Evolutionary conservation across 2,329 filamentous ascomycete genomes (phyloP), one percentile per base, ranked within the genome.

Genomic region (Fusarium sp.): DNA sequence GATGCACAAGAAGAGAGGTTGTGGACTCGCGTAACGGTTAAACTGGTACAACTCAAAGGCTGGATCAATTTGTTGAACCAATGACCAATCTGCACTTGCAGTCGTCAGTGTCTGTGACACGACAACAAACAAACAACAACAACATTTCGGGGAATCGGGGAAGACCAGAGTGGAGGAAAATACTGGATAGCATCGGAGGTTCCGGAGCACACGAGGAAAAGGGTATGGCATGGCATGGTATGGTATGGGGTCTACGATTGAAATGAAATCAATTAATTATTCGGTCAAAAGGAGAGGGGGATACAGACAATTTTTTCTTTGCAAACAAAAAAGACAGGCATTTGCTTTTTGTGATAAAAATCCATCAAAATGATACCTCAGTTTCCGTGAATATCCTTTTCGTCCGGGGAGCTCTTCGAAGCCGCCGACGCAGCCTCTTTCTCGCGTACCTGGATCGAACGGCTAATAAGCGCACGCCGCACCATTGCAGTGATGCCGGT

Each of bases 21-120:
- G 27, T 52, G 59, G 66, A 54, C 16, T 27, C 22, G 31, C 29
- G 62, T 67, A 61, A 61, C 62, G 45, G 58, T 29, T 52, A 6
- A 52, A 52, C 24, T 29, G 47, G 47, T 52, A 52, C 47, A 52
- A 52, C 47, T 52, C 18, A 29, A 66, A 59, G 50, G 37, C 71
- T 69, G 71, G 71, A 35, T 72, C 71, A 38, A 50, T 45, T 54
- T 66, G 61, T 52, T 62, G 35, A 59, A 62, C 50, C 61, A 64
- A 47, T 61, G 38, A 42, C 37, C 40, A 63, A 31, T 20, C 62
- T 66, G 62, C 37, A 72, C 13, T 72, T 63, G 66, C 50, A 67
- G 67, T 47, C 31, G 58, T 62, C 64, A 63, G 74, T 67, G 66
- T 71, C 64, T 63, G 56, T 57, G 50, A 72, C 74, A 62, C 54